Evolutionary conservation across 2,329 filamentous ascomycete species (phyloP), one percentile per base, ranked within the genome.

Genomic region (Trichocomaceae sp.): DNA sequence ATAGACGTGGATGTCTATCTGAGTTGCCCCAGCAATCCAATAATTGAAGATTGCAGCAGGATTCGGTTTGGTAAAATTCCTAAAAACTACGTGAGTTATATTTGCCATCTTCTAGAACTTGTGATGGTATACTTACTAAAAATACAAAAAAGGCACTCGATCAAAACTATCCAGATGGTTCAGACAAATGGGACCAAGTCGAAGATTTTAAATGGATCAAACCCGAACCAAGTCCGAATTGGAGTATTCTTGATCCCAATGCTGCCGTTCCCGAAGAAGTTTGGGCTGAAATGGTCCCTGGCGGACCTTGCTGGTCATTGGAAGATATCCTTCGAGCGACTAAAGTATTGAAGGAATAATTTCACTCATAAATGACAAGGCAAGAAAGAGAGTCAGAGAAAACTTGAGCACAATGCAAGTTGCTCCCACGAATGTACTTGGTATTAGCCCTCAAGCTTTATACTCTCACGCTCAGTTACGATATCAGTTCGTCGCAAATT

Each of bases 201-300:
- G 89, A 97, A 69, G 93, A 99, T 69, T 99, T 99, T 78, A 95
- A 95, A 73, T 97, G 93, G 93, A 80, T 96, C 59, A 95, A 91
- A 70, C 79, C 82, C 15, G 89, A 88, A 56, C 83, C 83, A 29
- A 96, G 89, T 66, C 93, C 93, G 2, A 91, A 99, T 67, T 99
- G 92, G 90, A 82, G 77, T 33, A 72, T 89, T 2, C 63, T 97
- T 20, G 75, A 82, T 1, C 79, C 83, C 51, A 76, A 76, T 1
- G 75, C 85, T 53, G 79, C 79, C 22, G 72, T 92, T 12, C 61
- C 72, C 0, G 81, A 85, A 1, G 75, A 80, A 1, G 75, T 86
- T 0, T 96, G 90, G 90, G 81, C 77, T 49, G 79, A 82, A 31
- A 76, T 84, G 10, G 82, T 91, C 10, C 80, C 80, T 9, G 86